Evolutionary conservation across 2,329 filamentous ascomycete species (phyloP).

Genomic region (Fusarium phyllophilum): DNA sequence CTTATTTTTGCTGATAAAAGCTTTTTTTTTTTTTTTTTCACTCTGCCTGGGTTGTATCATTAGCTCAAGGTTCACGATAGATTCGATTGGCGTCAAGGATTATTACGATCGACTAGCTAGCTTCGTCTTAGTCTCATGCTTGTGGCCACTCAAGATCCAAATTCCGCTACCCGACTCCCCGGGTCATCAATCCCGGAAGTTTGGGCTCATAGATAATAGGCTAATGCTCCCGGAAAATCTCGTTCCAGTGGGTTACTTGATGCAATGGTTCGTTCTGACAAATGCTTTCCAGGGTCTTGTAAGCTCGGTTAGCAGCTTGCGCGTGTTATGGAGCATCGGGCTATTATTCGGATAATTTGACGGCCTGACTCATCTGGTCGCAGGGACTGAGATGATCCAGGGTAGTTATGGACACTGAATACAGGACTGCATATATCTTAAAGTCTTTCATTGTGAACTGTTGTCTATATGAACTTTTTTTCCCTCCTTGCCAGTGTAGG

Average conservation of each 20-base stretch:
- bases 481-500: fast-evolving
- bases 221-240: background rate
- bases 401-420: background rate
- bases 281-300: background rate
- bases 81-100: background rate
- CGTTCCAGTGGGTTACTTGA: background rate
- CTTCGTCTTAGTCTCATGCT: background rate
- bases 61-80: background rate
- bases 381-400: background rate
- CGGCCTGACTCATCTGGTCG: background rate
- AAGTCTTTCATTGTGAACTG: background rate
- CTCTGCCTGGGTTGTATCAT: background rate
- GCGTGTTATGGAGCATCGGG: fast-evolving
- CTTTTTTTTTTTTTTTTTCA: background rate
- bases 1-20: no score
- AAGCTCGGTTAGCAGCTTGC: background rate
- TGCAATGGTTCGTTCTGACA: background rate
- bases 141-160: background rate
- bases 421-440: background rate
- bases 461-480: fast-evolving
- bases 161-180: background rate
- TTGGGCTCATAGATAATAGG: background rate
- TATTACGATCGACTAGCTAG: background rate
- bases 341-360: background rate
- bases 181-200: background rate